Evolutionary conservation across 2,329 filamentous ascomycete species (phyloP).

Genomic region (Hirsutella thompsonii): DNA sequence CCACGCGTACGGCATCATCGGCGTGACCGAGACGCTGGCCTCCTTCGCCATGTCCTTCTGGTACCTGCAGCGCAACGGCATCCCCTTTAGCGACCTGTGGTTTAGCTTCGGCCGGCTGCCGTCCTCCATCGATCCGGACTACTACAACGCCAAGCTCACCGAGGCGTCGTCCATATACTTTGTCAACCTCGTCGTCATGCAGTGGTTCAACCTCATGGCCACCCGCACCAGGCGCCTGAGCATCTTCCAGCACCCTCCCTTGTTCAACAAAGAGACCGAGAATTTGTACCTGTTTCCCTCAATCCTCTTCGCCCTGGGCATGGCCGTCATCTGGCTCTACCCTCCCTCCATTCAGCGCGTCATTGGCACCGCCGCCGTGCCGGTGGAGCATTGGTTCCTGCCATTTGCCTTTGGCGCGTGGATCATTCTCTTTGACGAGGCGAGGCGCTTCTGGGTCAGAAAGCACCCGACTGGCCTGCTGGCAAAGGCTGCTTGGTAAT

Average conservation of each 20-base stretch:
- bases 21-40: slow-evolving; percentile 45
- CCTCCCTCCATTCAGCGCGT: slow-evolving; percentile 49
- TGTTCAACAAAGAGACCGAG: slow-evolving; percentile 49
- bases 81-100: slow-evolving; percentile 53
- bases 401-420: slow-evolving; percentile 54
- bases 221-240: slow-evolving; percentile 52
- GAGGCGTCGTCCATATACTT: slow-evolving; percentile 66
- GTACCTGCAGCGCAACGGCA: slow-evolving; percentile 49
- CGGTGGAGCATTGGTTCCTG: slow-evolving; percentile 64
- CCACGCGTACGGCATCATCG: slow-evolving; percentile 61
- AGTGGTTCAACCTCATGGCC: slow-evolving; percentile 64
- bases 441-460: slow-evolving; percentile 48
- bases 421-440: slow-evolving; percentile 53
- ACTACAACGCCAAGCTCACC: slow-evolving; percentile 42
- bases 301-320: slow-evolving; percentile 53
- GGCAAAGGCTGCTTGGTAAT: slow-evolving; percentile 46
- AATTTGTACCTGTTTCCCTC: slow-evolving; percentile 60
- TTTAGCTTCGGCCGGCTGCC: slow-evolving; percentile 50
- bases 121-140: slow-evolving; percentile 36
- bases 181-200: slow-evolving; percentile 70
- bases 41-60: slow-evolving; percentile 56
- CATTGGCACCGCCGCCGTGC: slow-evolving; percentile 48
- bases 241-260: slow-evolving; percentile 60
- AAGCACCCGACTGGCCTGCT: slow-evolving; percentile 43
- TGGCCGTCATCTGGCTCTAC: slow-evolving; percentile 61